Conservation (phyloP, 345 rosid genomes). For the Iberis pinnata region DNA sequence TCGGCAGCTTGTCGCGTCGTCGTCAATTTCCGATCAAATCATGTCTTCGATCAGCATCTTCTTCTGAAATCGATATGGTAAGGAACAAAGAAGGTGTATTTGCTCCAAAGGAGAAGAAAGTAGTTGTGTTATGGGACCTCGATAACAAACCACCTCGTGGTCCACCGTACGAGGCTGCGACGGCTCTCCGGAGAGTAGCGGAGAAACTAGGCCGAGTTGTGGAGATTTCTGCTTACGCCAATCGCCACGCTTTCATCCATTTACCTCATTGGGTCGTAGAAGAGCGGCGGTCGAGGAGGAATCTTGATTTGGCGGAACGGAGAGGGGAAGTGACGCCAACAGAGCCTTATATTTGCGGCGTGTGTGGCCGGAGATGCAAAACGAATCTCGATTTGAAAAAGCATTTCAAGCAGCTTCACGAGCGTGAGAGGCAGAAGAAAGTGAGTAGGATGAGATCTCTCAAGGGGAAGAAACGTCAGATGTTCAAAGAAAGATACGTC, state of each 20-base stretch:
- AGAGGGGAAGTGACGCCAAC: conserved; percentile 12
- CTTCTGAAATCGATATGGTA: conserved; percentile 77
- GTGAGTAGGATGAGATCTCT: conserved; percentile 66
- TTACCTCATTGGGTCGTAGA: conserved; percentile 67
- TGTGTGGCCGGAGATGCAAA: conserved; percentile 79
- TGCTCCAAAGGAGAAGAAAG: conserved; percentile 57
- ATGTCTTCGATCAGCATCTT: neutral
- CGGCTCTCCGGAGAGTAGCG: conserved; percentile 51
- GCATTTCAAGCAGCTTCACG: conserved; percentile 54
- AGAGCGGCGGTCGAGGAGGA: conserved; percentile 54
- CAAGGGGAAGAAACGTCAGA: conserved; percentile 75
- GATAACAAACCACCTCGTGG: conserved; percentile 95
- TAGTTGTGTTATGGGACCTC: conserved; percentile 88
- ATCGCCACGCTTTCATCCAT: conserved; percentile 82
- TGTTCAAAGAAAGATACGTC: conserved; percentile 51
- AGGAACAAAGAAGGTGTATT: conserved; percentile 61
- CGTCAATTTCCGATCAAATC: conserved; percentile 22
- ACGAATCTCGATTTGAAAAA: conserved; percentile 74
- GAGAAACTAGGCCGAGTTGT: conserved; percentile 56
- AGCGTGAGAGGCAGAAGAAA: neutral
- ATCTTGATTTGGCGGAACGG: conserved; percentile 58
- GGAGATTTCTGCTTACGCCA: conserved; percentile 85
- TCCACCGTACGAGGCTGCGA: conserved; percentile 68
- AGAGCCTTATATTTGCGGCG: conserved; percentile 56
- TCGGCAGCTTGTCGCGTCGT: neutral